Evolutionary conservation across 2,329 filamentous ascomycete species (phyloP).

Genomic region (Geosmithia flava): DNA sequence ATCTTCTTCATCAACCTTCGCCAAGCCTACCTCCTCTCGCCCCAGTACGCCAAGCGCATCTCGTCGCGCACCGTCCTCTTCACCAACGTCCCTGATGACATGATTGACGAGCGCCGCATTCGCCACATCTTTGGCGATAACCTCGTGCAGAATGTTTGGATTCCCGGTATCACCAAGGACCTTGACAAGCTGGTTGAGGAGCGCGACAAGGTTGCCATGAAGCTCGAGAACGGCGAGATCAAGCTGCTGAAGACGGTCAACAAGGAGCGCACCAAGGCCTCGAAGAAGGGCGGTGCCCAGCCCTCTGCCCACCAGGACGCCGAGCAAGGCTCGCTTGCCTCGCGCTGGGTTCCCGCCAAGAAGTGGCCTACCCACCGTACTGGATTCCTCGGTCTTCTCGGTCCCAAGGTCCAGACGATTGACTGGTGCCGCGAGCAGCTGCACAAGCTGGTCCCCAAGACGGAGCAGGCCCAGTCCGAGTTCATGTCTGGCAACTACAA

Average conservation of each 20-base stretch:
- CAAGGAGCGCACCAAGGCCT: conserved; percentile 20
- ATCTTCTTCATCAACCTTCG: conserved; percentile 91
- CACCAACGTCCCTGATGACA: conserved; percentile 68
- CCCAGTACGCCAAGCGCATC: conserved; percentile 69
- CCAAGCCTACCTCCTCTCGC: conserved; percentile 85
- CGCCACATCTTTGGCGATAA: conserved; percentile 66
- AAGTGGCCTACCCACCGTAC: conserved; percentile 59
- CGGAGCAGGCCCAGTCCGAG: conserved; percentile 49
- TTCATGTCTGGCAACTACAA: conserved; percentile 53
- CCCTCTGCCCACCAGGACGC: conserved; percentile 24
- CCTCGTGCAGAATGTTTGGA: conserved; percentile 73
- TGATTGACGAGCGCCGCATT: conserved; percentile 61
- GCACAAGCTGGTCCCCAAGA: conserved; percentile 46
- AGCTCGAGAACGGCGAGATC: conserved; percentile 74
- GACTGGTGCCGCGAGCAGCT: conserved; percentile 59
- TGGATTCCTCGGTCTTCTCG: conserved; percentile 53
- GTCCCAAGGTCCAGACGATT: conserved; percentile 65
- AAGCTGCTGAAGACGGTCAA: conserved; percentile 56
- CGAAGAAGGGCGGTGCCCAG: conserved; percentile 17
- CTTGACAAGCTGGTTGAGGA: conserved; percentile 69
- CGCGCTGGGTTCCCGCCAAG: conserved; percentile 54
- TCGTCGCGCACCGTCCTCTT: conserved; percentile 92
- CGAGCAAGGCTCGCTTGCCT: conserved; percentile 53
- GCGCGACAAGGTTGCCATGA: conserved; percentile 61
- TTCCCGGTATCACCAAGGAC: conserved; percentile 59